Conservation (phyloP, 176 grass and related monocot species). For the Urochloa ruziziensis region DNA sequence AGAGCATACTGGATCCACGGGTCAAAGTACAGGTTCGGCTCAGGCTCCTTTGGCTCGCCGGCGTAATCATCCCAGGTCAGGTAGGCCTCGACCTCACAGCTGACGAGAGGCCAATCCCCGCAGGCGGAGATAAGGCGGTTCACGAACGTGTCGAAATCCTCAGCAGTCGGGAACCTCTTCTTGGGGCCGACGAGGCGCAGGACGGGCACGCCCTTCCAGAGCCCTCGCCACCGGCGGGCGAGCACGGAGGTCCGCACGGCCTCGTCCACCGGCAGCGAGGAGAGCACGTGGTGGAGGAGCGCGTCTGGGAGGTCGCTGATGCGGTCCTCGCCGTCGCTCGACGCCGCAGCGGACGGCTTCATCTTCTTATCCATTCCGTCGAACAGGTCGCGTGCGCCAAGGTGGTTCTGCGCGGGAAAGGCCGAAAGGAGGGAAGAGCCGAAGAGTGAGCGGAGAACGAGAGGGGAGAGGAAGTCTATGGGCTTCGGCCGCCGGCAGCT, state of each 20-base stretch:
- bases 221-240: neutral
- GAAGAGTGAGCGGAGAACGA: neutral
- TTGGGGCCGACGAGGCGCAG: neutral
- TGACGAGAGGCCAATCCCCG: neutral
- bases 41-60: neutral
- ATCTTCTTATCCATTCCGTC: neutral
- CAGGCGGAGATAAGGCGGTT: neutral
- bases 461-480: neutral
- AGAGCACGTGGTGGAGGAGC: neutral
- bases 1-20: neutral
- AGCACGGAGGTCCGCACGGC: constrained; percentile 3
- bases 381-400: neutral
- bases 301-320: neutral
- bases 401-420: neutral
- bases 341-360: neutral
- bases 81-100: neutral
- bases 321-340: neutral
- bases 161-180: neutral
- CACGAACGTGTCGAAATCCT: neutral
- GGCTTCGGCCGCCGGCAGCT: neutral
- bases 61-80: neutral
- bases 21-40: neutral
- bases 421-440: accelerated
- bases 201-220: neutral
- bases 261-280: neutral